Conservation (phyloP, 345 rosid species). For the Capsella bursapastoris region DNA sequence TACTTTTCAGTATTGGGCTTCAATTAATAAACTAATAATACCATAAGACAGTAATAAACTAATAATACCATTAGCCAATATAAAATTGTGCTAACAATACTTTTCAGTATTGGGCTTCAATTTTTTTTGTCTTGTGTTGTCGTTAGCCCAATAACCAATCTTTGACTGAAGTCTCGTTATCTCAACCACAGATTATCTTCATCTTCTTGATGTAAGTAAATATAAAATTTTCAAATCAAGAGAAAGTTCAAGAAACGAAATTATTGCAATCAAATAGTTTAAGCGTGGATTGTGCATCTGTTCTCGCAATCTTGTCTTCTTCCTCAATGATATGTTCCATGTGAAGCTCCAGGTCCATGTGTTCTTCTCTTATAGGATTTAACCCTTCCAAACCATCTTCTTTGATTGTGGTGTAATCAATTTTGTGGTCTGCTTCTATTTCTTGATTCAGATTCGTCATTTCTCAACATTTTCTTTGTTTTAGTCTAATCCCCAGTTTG, state of each 20-base stretch:
- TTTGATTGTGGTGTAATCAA: not conserved
- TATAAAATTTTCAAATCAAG: not conserved
- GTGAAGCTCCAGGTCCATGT: conserved; percentile 32
- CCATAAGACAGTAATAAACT: too few relatives aligned
- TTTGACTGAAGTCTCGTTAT: not conserved
- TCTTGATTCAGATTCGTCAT: not conserved
- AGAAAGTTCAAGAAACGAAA: not conserved
- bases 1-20: too few relatives aligned
- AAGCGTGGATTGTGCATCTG: conserved; percentile 10
- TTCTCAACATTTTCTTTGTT: not conserved
- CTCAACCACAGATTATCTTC: not conserved
- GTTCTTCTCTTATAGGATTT: not conserved
- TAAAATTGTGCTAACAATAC: too few relatives aligned
- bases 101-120: not conserved
- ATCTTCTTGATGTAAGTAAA: conserved; percentile 22
- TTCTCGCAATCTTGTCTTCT: conserved; percentile 25
- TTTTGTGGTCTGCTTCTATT: not conserved
- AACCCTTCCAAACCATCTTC: not conserved
- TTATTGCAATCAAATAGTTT: conserved; percentile 5
- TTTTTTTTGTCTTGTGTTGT: not conserved
- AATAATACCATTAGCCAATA: too few relatives aligned
- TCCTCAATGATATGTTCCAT: conserved; percentile 21
- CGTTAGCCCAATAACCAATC: not conserved
- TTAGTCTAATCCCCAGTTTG: not conserved
- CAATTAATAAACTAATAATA: too few relatives aligned